Evolutionary conservation across 2,329 filamentous ascomycete genomes (phyloP), one percentile per base, ranked within the genome.

Genomic region (Talaromyces islandicus): DNA sequence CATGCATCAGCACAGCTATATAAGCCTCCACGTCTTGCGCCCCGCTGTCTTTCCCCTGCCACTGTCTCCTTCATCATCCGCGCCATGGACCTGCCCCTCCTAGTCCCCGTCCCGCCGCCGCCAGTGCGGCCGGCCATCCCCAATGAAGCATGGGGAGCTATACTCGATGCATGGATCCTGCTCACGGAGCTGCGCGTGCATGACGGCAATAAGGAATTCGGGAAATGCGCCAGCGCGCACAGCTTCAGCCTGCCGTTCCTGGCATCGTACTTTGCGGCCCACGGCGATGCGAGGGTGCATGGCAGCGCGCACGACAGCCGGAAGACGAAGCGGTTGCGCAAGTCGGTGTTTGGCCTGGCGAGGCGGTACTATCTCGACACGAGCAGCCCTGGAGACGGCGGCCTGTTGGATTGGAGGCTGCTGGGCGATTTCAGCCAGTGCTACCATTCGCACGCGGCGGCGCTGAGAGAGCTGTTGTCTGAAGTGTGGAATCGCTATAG

Each of bases 41-140:
- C 19, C 24, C n/a, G n/a, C 21, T 24, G 12, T 35, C 32, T 12
- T 32, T 32, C 30, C 10, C 10, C 30, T 32, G 9, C n/a, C 14
- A 46, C 41, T 46, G 41, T 19, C n/a, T 1, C 11, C 6, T 27
- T 27, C 7, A n/a, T 2, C n/a, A 46, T n/a, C 19, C 14, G n/a
- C 41, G 17, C 73, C 71, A 79, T 80, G 73, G 70, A 77, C 58
- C 77, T 92, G 54, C 91, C 91, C 48, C 82, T 87, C 35, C 82
- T 97, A 74, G 91, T 89, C 60, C 84, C 89, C 21, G 92, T 94
- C 67, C 93, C 92, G 19, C 83, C 87, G 63, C 77, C 83, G 35
- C 78, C 80, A 59, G 86, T 91, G 78, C 86, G 86, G 69, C 82
- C 83, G 65, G 83, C 83, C 65, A 83, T 96, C 62, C 79, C 82